These are phyloP conservation scores for Dysphania ambrosioides DNA, from an alignment of 148 eudicot species.

Conservation along the genomic window DNA sequence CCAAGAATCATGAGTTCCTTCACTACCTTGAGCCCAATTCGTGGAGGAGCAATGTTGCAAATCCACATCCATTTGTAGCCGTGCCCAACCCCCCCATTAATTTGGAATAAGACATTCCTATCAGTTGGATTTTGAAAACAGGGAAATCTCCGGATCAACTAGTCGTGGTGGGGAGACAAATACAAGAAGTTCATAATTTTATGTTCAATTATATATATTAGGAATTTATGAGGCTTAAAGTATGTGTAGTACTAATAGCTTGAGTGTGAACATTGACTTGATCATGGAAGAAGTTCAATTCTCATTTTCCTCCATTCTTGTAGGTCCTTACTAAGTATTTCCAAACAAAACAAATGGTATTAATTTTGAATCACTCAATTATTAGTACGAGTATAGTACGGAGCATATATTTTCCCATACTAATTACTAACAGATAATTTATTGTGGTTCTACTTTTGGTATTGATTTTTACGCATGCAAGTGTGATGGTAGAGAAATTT, in stretches of 20 bases:
- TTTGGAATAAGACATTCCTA: slow-evolving; percentile 15
- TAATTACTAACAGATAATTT: too few species aligned
- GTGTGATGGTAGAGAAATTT: slow-evolving; percentile 1
- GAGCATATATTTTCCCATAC: too few species aligned
- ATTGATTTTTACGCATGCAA: too few species aligned
- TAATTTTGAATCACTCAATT: too few species aligned
- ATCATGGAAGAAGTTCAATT: slow-evolving; percentile 4
- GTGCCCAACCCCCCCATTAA: slow-evolving; percentile 12
- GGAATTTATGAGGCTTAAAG: background rate
- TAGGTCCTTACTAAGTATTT: background rate
- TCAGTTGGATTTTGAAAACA: background rate
- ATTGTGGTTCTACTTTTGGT: too few species aligned
- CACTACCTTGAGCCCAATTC: background rate
- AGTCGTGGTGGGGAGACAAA: background rate
- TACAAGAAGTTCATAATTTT: background rate
- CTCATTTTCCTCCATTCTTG: background rate
- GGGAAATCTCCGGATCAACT: background rate
- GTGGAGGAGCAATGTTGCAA: slow-evolving; percentile 27
- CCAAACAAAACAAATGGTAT: background rate
- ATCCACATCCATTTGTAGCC: background rate
- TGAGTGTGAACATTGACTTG: slow-evolving; percentile 19
- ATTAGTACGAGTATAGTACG: background rate
- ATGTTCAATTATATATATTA: background rate
- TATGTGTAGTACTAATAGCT: background rate
- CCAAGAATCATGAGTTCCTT: background rate